Evolutionary conservation across 2,329 filamentous ascomycete genomes (phyloP), one percentile per base, ranked within the genome.

Genomic region (Colletotrichum higginsianum): DNA sequence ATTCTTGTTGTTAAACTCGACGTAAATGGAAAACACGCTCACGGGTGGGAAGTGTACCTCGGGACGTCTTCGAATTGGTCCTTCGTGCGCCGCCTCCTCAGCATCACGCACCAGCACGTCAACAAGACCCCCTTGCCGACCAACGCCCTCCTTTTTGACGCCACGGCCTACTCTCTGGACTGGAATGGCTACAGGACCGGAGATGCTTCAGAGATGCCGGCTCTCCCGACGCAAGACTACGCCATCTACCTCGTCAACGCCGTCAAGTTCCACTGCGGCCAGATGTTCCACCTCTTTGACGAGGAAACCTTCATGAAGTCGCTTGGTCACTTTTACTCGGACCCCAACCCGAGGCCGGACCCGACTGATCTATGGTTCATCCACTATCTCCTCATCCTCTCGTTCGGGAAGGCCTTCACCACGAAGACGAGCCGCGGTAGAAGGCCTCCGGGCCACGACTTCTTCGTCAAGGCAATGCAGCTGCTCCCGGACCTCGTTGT

Each of bases 31-130:
- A 12, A 15, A 58, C 11, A 55, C 58, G 23, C 15, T 65, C 7
- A 57, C 60, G 21, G 9, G 9, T n/a, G 11, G 3, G 0, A 23
- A 88, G 86, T 82, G 66, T 89, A 88, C 68, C 80, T 89, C 11
- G 87, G 87, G 1, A 86, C 86, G 2, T 88, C 87, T 0, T 89
- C 87, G 1, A 89, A 87, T 57, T 89, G 87, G 87, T 86, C 86
- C 0, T 89, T 89, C 61, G 83, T 83, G 35, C 80, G 86, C 9
- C 82, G 84, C 21, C 82, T 88, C 2, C 78, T 89, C n/a, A 82
- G 80, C 35, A 80, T 88, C 62, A 83, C 84, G 0, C 84, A 88
- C 58, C 83, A 87, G 69, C 81, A 84, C 63, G 78, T 87, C 23
- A 81, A 84, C 60, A 80, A 83, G 50, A 78, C 79, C 2, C 82